Evolutionary conservation across 805 yeast genomes (phyloP).

Genomic region (Starmerella bacillaris): DNA sequence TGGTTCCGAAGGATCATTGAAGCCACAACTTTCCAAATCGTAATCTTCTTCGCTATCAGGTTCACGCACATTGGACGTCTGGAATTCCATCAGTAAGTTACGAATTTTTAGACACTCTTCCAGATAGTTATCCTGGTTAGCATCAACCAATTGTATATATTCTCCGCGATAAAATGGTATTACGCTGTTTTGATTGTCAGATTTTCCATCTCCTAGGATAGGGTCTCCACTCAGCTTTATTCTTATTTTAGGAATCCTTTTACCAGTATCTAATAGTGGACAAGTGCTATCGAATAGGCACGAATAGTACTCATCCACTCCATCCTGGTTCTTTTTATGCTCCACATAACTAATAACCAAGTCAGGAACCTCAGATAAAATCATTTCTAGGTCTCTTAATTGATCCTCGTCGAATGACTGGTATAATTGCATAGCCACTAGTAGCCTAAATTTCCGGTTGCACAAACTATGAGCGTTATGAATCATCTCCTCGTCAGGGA

Average conservation of each 20-base stretch:
- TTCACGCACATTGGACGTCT: too few relatives aligned
- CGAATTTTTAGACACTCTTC: constrained; percentile 70
- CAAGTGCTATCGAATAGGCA: constrained; percentile 57
- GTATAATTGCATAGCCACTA: constrained; percentile 76
- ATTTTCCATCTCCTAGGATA: constrained; percentile 67
- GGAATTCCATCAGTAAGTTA: constrained; percentile 55
- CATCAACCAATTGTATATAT: constrained; percentile 63
- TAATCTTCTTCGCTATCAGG: constrained; percentile 22
- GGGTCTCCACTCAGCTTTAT: constrained; percentile 63
- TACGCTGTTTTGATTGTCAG: constrained; percentile 69
- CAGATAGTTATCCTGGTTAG: constrained; percentile 66
- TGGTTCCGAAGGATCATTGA: constrained; percentile 37
- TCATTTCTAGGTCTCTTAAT: constrained; percentile 52
- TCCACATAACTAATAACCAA: constrained; percentile 29
- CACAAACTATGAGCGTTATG: constrained; percentile 43
- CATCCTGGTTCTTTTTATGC: neutral
- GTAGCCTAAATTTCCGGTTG: constrained; percentile 59
- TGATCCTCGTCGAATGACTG: constrained; percentile 56
- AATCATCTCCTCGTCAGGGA: constrained; percentile 20
- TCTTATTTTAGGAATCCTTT: constrained; percentile 42
- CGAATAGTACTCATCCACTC: constrained; percentile 30
- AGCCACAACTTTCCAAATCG: constrained; percentile 15
- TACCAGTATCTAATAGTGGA: constrained; percentile 39
- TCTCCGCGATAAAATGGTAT: constrained; percentile 63
- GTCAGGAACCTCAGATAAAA: constrained; percentile 70